Conservation (phyloP, 139 green algal species). For the Asterochloris erici region DNA sequence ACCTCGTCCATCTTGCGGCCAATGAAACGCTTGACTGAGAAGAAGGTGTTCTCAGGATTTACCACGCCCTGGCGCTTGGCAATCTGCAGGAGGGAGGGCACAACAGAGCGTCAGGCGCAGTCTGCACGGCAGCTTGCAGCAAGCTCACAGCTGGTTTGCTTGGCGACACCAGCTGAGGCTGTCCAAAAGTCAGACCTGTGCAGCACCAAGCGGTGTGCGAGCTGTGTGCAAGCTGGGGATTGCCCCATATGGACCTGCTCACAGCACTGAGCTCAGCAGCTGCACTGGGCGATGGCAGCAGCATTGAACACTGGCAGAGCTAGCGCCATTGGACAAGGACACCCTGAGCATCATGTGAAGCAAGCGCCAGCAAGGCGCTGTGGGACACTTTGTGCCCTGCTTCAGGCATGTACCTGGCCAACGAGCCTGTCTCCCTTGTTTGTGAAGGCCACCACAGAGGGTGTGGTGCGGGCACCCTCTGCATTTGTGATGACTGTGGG, state of each 20-base stretch:
- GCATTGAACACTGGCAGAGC: not conserved
- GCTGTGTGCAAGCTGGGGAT: too few relatives aligned
- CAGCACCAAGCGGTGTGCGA: too few relatives aligned
- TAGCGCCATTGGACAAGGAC: not conserved
- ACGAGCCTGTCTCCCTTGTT: conserved; percentile 93
- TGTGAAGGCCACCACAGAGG: conserved; percentile 96
- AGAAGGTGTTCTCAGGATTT: conserved; percentile 99
- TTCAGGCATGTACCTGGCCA: conserved; percentile 68
- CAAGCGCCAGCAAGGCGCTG: not conserved
- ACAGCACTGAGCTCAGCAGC: too few relatives aligned
- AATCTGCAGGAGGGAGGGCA: conserved; percentile 65
- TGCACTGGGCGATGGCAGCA: too few relatives aligned
- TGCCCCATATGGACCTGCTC: too few relatives aligned
- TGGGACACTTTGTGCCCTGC: not conserved
- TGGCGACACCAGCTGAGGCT: too few relatives aligned
- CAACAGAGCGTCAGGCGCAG: not conserved
- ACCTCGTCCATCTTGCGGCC: conserved; percentile 92
- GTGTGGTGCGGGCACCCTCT: conserved; percentile 95
- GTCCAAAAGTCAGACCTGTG: too few relatives aligned
- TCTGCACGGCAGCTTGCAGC: not conserved
- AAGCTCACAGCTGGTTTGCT: not conserved
- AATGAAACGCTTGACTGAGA: conserved; percentile 99
- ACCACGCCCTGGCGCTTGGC: conserved; percentile 98
- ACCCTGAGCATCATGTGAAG: not conserved
- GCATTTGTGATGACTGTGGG: conserved; percentile 98